Percentiles rank a stretch among this genome's conserved stretches.
Evolutionary conservation across 306 rosid genomes (phyloP).

Genomic region (Prinsepia uniflora): DNA sequence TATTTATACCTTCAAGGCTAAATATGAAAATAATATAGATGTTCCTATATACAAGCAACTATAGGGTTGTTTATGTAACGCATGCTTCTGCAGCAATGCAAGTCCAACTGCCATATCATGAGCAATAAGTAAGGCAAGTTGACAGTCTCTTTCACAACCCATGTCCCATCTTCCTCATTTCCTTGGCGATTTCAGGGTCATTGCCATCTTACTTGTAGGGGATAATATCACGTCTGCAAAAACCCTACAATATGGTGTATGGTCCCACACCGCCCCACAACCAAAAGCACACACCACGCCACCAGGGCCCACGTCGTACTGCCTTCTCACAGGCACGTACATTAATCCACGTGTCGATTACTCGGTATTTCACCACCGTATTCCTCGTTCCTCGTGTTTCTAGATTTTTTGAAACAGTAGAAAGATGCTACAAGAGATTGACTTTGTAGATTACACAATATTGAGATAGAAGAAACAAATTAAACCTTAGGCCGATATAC

Average conservation of each 20-base stretch:
- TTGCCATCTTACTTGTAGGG: background rate
- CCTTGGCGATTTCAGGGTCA: conserved; percentile 1
- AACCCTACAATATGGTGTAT: background rate
- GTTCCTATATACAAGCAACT: background rate
- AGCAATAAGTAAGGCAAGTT: background rate
- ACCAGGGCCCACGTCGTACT: background rate
- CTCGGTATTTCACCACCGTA: background rate
- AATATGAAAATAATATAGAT: background rate
- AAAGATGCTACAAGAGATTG: no score
- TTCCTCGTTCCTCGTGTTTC: background rate
- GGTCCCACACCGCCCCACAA: background rate
- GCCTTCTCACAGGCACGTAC: background rate
- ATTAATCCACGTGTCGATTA: background rate
- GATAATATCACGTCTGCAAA: background rate
- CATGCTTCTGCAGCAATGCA: conserved; percentile 6
- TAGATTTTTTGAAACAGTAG: no score
- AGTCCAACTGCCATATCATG: background rate
- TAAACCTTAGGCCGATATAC: no score
- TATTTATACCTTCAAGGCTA: background rate
- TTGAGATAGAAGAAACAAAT: no score
- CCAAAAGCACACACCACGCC: background rate
- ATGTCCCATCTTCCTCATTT: conserved; percentile 11
- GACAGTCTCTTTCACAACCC: conserved; percentile 16
- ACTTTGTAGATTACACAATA: no score
- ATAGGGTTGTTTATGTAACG: background rate